Evolutionary conservation across 306 rosid genomes (phyloP).

Genomic region (Dalbergia cultrata): DNA sequence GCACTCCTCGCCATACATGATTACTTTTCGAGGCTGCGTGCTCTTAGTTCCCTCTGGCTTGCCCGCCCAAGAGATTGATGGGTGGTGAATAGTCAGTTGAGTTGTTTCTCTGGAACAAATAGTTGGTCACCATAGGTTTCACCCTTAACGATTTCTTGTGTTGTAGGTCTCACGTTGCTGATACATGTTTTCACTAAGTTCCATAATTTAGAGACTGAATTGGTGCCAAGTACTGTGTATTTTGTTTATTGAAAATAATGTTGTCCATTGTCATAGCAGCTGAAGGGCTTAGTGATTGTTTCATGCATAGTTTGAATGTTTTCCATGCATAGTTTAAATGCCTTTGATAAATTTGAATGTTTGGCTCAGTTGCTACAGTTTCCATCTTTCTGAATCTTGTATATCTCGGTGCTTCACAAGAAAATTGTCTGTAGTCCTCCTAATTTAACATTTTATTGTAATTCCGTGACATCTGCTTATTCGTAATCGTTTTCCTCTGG

Average conservation of each 20-base stretch:
- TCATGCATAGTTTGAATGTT: neutral
- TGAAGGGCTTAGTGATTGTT: neutral
- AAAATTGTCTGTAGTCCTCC: neutral
- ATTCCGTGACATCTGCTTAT: neutral
- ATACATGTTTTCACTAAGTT: conserved; percentile 39
- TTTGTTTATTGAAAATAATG: conserved; percentile 47
- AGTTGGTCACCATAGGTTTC: conserved; percentile 41
- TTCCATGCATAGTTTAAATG: neutral
- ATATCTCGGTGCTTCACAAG: neutral
- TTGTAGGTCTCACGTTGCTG: conserved; percentile 43
- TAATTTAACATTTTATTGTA: neutral
- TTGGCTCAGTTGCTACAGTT: conserved; percentile 1
- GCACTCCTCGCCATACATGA: conserved; percentile 93
- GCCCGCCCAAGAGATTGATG: conserved; percentile 93
- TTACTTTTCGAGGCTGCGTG: conserved; percentile 86
- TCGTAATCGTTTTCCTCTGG: neutral
- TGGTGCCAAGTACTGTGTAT: conserved; percentile 44
- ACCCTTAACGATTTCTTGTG: conserved; percentile 37
- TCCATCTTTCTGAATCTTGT: neutral
- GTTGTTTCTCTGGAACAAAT: conserved; percentile 17
- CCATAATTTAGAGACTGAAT: conserved; percentile 46
- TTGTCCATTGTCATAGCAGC: conserved; percentile 50
- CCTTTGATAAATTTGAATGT: conserved; percentile 13
- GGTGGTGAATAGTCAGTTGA: conserved; percentile 39
- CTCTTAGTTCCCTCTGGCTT: conserved; percentile 97